These are phyloP conservation scores for Allium sativum DNA, from an alignment of 106 monocot species.

Conservation along the genomic window DNA sequence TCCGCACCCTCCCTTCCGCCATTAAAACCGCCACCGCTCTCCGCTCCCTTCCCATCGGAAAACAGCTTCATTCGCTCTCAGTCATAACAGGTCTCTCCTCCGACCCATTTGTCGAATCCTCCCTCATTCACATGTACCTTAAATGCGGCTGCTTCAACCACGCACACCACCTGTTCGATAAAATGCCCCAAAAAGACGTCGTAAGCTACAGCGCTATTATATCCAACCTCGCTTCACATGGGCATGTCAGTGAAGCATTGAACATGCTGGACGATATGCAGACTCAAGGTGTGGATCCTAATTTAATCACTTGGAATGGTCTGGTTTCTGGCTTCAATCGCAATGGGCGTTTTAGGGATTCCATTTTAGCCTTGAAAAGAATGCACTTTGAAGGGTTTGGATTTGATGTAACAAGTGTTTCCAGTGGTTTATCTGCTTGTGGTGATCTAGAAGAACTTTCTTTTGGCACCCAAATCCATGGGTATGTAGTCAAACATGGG, in stretches of 20 bases:
- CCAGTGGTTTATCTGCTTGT: conserved; percentile 38
- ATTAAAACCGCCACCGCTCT: conserved; percentile 36
- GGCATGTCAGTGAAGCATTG: conserved; percentile 14
- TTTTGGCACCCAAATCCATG: conserved; percentile 47
- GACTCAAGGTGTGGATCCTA: conserved; percentile 28
- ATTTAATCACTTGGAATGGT: conserved; percentile 66
- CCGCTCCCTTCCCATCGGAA: conserved; percentile 16
- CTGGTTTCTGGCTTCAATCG: conserved; percentile 48
- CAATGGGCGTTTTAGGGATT: conserved; percentile 24
- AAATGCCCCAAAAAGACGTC: conserved; percentile 30
- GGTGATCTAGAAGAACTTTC: conserved; percentile 29
- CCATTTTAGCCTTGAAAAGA: conserved; percentile 15
- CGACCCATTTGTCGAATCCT: conserved; percentile 47
- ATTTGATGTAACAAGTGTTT: conserved; percentile 35
- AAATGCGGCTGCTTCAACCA: conserved; percentile 18
- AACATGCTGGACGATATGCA: conserved; percentile 29
- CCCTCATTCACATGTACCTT: conserved; percentile 59
- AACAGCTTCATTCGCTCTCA: conserved; percentile 39
- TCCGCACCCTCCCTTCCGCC: conserved; percentile 47
- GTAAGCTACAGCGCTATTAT: conserved; percentile 57
- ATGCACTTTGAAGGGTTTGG: conserved; percentile 39
- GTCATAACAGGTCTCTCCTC: conserved; percentile 10
- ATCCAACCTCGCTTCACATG: conserved; percentile 21
- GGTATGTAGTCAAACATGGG: conserved; percentile 36
- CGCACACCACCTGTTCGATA: conserved; percentile 41